phyloP scores from a whole-genome alignment of 2,329 filamentous ascomycete genomes.

The Penicillium expansum region DNA sequence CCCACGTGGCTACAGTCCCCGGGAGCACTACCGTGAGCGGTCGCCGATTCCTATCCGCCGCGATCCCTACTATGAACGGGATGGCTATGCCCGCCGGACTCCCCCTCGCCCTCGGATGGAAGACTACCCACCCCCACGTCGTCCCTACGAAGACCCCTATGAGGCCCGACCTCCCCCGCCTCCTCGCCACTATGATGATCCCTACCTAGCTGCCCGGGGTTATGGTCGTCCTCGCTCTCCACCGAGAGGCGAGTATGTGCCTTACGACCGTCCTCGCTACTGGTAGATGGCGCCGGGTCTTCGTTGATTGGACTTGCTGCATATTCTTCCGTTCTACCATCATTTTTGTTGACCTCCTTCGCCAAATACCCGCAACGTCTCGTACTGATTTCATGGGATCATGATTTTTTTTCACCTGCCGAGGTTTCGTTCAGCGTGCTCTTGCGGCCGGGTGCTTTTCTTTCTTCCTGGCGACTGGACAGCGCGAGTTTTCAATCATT shows the following conservation, averaged over 20 bases:
- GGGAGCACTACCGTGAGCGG: conserved; percentile 81
- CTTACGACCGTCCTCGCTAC: conserved; percentile 46
- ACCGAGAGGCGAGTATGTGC: conserved; percentile 41
- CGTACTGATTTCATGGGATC: conserved; percentile 23
- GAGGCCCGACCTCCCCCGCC: conserved; percentile 52
- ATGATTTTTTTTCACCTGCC: conserved; percentile 16
- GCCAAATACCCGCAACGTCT: conserved; percentile 24
- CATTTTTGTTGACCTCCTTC: conserved; percentile 11
- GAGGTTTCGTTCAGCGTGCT: conserved; percentile 13
- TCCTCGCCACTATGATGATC: conserved; percentile 56
- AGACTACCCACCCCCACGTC: conserved; percentile 65
- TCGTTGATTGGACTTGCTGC: conserved; percentile 1
- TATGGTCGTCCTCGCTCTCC: conserved; percentile 51
- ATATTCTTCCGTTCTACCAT: conserved; percentile 18
- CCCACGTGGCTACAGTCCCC: conserved; percentile 79
- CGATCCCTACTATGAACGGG: conserved; percentile 78
- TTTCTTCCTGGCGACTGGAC: conserved; percentile 11
- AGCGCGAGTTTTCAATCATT: neutral
- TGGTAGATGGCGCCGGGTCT: conserved; percentile 36
- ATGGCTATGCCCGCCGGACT: conserved; percentile 72
- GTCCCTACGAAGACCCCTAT: conserved; percentile 62
- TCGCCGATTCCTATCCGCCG: conserved; percentile 68
- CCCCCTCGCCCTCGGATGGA: conserved; percentile 75
- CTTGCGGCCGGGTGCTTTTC: conserved; percentile 4
- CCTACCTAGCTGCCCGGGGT: conserved; percentile 56